phyloP scores from a whole-genome alignment of 1,284 basidiomycete genomes.

The Ganoderma lingzhi region DNA sequence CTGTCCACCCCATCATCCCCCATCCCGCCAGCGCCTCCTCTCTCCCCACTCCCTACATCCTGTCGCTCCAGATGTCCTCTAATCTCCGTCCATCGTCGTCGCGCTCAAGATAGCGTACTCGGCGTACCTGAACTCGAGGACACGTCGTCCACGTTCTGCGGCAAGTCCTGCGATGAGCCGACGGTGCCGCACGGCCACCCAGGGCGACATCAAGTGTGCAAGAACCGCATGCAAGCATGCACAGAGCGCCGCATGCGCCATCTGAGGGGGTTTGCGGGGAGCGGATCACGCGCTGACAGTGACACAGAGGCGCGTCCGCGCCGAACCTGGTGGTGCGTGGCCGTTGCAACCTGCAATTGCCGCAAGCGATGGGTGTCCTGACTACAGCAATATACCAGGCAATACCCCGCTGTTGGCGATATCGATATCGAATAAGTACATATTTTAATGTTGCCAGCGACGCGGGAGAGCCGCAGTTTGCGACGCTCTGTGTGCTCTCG shows the following conservation, averaged over 20 bases:
- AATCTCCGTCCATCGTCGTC: neutral
- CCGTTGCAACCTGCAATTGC: neutral
- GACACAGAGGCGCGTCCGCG: neutral
- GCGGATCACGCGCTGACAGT: neutral
- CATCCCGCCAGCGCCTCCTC: neutral
- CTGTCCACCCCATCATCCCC: slow-evolving; percentile 4
- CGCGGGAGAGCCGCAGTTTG: neutral
- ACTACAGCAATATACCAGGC: neutral
- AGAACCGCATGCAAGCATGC: neutral
- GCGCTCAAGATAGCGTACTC: neutral
- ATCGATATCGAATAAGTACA: no score
- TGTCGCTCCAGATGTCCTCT: neutral
- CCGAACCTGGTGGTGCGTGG: no score
- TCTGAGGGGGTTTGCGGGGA: neutral
- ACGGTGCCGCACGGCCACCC: neutral
- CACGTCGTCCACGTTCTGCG: neutral
- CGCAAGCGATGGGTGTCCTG: neutral
- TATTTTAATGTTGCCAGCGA: neutral
- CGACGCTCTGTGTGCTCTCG: neutral
- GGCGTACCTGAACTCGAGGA: slow-evolving; percentile 12
- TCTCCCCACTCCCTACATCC: neutral
- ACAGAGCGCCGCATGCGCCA: neutral
- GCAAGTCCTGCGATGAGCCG: neutral
- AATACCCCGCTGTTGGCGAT: neutral
- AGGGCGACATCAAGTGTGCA: neutral